Percentiles rank a stretch among this genome's conserved stretches.
These are phyloP conservation scores for Brassica incana DNA, from an alignment of 345 rosid genomes.

Conservation along the genomic window DNA sequence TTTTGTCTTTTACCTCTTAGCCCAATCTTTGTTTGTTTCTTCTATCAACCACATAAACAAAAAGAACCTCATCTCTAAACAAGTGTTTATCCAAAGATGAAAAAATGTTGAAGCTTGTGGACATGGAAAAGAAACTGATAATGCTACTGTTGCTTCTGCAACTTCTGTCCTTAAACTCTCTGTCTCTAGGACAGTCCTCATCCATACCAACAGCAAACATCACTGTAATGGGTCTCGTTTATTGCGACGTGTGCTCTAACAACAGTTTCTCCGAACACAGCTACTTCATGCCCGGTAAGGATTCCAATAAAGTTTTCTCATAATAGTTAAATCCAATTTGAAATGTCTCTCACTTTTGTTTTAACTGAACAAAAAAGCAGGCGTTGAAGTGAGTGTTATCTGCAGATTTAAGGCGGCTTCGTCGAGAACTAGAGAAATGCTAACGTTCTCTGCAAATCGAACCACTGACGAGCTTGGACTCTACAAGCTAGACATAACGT, in stretches of 20 bases:
- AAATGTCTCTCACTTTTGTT: neutral
- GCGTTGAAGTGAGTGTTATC: conserved; percentile 76
- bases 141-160: conserved; percentile 43
- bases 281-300: conserved; percentile 85
- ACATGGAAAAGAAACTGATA: conserved; percentile 30
- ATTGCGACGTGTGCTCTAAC: conserved; percentile 94
- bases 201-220: conserved; percentile 50
- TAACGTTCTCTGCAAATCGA: conserved; percentile 76
- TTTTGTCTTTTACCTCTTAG: conserved; percentile 24
- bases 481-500: conserved; percentile 73
- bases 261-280: conserved; percentile 92
- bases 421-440: conserved; percentile 63
- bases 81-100: conserved; percentile 29
- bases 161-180: conserved; percentile 39
- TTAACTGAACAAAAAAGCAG: conserved; percentile 40
- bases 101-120: conserved; percentile 11
- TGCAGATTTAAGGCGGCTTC: conserved; percentile 72
- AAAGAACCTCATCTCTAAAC: conserved; percentile 34
- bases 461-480: conserved; percentile 75
- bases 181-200: conserved; percentile 41
- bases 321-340: neutral
- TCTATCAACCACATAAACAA: conserved; percentile 38
- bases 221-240: conserved; percentile 88
- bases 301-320: neutral
- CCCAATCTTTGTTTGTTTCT: conserved; percentile 37